Conservation (phyloP, 345 rosid species). For the Conringia planisiliqua region DNA sequence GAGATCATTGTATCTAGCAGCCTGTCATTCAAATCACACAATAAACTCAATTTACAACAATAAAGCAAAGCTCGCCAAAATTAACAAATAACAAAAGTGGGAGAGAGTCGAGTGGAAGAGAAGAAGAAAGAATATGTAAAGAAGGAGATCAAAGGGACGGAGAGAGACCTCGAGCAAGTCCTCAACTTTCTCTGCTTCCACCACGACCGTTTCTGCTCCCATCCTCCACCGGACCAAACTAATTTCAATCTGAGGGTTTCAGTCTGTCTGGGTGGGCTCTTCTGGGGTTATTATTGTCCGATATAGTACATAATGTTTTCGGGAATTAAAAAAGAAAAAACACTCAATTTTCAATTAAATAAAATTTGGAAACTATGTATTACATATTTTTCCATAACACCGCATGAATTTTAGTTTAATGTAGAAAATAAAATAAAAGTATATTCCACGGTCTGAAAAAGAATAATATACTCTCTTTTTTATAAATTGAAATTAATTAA, state of each 20-base stretch:
- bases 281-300: not conserved
- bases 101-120: not conserved
- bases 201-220: constrained; percentile 39
- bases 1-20: constrained; percentile 80
- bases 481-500: no score
- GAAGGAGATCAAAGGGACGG: not conserved
- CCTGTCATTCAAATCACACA: constrained; percentile 43
- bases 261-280: not conserved
- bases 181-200: constrained; percentile 45
- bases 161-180: constrained; percentile 58
- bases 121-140: not conserved
- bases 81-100: not conserved
- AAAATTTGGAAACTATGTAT: no score
- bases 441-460: no score
- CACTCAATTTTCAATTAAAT: no score
- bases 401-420: no score
- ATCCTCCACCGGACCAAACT: constrained; percentile 25
- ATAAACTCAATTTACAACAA: not conserved
- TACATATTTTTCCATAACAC: no score
- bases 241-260: constrained; percentile 21
- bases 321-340: no score
- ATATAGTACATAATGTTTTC: no score
- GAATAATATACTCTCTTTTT: no score
- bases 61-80: not conserved
- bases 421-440: no score